A percentile compares a stretch with the other conserved stretches of the same genome.
These are phyloP conservation scores for Trichoderma hamatum DNA, from an alignment of 2,329 filamentous ascomycete genomes.

Conservation along the genomic window DNA sequence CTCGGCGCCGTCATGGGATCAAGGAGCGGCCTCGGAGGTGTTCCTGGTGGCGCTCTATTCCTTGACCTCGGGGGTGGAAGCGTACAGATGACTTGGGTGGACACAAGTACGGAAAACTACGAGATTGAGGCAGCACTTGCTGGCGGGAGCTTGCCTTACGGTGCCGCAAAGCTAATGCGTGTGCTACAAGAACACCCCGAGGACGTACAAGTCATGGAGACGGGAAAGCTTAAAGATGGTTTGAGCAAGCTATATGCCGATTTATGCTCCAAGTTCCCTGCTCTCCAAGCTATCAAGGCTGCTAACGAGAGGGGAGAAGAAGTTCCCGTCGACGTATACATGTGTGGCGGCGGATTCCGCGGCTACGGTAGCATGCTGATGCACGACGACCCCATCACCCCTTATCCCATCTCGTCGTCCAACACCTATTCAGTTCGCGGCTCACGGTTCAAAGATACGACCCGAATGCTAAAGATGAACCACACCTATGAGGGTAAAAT, in stretches of 20 bases:
- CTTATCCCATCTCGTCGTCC: slow-evolving; percentile 82
- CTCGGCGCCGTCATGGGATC: slow-evolving; percentile 80
- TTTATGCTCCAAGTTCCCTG: slow-evolving; percentile 53
- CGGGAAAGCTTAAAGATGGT: slow-evolving; percentile 57
- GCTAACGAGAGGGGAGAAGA: slow-evolving; percentile 40
- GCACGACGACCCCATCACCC: slow-evolving; percentile 70
- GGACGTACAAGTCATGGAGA: slow-evolving; percentile 50
- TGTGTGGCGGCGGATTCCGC: slow-evolving; percentile 87
- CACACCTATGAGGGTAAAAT: slow-evolving; percentile 57
- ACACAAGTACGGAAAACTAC: slow-evolving; percentile 52
- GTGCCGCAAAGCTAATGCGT: slow-evolving; percentile 60
- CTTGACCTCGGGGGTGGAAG: slow-evolving; percentile 83
- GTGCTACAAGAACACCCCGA: slow-evolving; percentile 49
- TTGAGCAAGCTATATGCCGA: slow-evolving; percentile 63
- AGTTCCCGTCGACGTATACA: slow-evolving; percentile 69
- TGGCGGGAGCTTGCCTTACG: slow-evolving; percentile 63
- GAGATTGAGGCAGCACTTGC: slow-evolving; percentile 56
- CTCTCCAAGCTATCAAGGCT: slow-evolving; percentile 48
- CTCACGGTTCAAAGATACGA: slow-evolving; percentile 59
- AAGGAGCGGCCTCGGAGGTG: slow-evolving; percentile 69
- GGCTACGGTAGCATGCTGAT: slow-evolving; percentile 91
- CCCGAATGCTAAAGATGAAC: slow-evolving; percentile 56
- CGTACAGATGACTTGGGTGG: slow-evolving; percentile 66
- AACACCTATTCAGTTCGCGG: slow-evolving; percentile 74
- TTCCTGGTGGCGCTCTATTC: slow-evolving; percentile 69